Conservation (phyloP, 2,329 filamentous ascomycete species). For the Arthrobotrys sinensis region DNA sequence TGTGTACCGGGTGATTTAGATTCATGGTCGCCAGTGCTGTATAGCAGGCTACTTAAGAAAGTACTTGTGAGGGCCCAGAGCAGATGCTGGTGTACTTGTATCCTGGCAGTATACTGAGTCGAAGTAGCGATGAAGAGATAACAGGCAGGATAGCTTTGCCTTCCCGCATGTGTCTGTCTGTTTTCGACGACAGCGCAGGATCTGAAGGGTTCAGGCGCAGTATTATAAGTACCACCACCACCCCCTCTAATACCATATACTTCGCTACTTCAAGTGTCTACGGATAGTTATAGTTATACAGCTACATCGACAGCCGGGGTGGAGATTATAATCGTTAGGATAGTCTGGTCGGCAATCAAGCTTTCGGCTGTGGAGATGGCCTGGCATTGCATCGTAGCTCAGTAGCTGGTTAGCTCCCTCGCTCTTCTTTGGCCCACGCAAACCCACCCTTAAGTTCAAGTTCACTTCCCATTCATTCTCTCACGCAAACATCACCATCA, state of each 20-base stretch:
- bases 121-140: background rate
- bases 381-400: conserved; percentile 10
- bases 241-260: no score
- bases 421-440: background rate
- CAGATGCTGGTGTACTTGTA: no score
- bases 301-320: background rate
- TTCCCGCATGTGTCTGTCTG: conserved; percentile 29
- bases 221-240: no score
- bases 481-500: conserved; percentile 41
- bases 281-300: no score
- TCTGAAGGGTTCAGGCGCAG: no score
- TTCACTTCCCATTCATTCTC: conserved; percentile 11
- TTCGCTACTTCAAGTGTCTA: no score
- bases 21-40: background rate
- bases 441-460: background rate
- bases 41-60: background rate
- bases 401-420: background rate
- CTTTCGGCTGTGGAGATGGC: conserved; percentile 20
- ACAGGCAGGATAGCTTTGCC: conserved; percentile 18
- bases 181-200: conserved; percentile 2
- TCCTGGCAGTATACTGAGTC: no score
- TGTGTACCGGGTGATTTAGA: no score
- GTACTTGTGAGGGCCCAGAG: background rate
- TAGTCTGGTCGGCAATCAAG: conserved; percentile 3
- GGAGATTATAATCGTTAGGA: background rate